A percentile compares a stretch with the other conserved stretches of the same genome.
phyloP scores from a whole-genome alignment of 2,329 filamentous ascomycete genomes.

The Phialocephala subalpina region DNA sequence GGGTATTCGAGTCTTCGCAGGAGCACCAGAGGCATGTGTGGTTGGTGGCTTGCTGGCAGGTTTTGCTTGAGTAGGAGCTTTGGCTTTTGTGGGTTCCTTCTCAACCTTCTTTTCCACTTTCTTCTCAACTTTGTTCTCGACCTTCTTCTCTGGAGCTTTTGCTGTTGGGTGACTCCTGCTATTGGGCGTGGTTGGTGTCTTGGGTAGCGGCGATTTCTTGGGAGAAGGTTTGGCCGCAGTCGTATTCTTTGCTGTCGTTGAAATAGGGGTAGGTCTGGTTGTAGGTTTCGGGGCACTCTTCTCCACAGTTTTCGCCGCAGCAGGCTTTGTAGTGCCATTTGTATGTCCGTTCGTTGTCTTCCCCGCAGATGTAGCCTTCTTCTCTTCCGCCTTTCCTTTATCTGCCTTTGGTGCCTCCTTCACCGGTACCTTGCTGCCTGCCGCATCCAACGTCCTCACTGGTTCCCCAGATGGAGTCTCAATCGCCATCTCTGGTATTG shows the following conservation, averaged over 20 bases:
- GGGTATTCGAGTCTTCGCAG: constrained; percentile 38
- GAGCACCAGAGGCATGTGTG: constrained; percentile 27
- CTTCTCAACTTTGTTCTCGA: constrained; percentile 29
- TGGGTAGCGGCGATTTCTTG: constrained; percentile 46
- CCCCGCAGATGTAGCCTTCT: constrained; percentile 19
- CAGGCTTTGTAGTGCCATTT: constrained; percentile 30
- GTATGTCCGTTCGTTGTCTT: constrained; percentile 30
- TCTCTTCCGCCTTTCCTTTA: constrained; percentile 30
- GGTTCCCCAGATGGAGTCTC: constrained; percentile 36
- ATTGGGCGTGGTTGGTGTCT: constrained; percentile 48
- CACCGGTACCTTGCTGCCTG: constrained; percentile 24
- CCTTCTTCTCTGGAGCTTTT: constrained; percentile 39
- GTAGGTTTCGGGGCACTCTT: constrained; percentile 23
- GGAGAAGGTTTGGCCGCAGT: constrained; percentile 39
- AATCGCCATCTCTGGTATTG: constrained; percentile 40
- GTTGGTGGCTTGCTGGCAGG: constrained; percentile 36
- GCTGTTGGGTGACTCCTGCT: constrained; percentile 36
- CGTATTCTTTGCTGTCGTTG: constrained; percentile 33
- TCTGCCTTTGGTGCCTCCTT: constrained; percentile 30
- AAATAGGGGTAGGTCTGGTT: constrained; percentile 36
- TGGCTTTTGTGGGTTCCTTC: constrained; percentile 32
- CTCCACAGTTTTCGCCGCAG: constrained; percentile 24
- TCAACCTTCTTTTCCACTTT: constrained; percentile 31
- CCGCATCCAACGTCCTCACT: constrained; percentile 30
- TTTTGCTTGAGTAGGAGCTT: constrained; percentile 33